Percentiles rank a stretch among this genome's conserved stretches.
Evolutionary conservation across 805 yeast genomes (phyloP).

Genomic region (Saccharomycopsis sp.): DNA sequence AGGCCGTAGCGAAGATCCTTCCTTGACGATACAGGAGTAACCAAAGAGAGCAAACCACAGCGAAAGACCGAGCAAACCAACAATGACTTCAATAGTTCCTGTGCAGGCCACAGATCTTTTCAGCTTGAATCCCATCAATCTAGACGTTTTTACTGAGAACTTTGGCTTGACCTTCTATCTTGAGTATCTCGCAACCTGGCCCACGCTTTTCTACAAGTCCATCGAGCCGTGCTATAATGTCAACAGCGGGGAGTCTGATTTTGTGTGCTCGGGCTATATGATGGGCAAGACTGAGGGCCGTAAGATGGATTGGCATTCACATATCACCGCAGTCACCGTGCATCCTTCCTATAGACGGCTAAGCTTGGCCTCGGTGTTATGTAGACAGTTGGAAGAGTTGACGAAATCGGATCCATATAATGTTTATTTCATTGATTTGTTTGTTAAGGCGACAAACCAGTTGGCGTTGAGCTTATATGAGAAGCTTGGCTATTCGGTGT

Average conservation of each 20-base stretch:
- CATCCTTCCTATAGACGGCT: constrained; percentile 76
- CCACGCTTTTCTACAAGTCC: constrained; percentile 79
- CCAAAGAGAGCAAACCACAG: no score
- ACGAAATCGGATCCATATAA: constrained; percentile 75
- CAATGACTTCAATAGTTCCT: constrained; percentile 87
- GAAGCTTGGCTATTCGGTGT: constrained; percentile 78
- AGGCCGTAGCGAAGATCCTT: neutral
- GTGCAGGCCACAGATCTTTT: constrained; percentile 83
- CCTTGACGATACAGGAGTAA: no score
- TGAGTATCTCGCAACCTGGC: constrained; percentile 82
- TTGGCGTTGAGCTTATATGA: constrained; percentile 81
- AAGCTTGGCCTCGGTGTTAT: constrained; percentile 77
- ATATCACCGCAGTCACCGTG: constrained; percentile 92
- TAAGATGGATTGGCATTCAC: constrained; percentile 87
- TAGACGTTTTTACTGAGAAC: constrained; percentile 89
- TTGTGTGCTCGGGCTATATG: constrained; percentile 62
- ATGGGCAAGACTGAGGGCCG: constrained; percentile 95
- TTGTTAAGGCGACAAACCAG: constrained; percentile 79
- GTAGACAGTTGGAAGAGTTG: constrained; percentile 63
- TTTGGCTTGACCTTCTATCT: constrained; percentile 79
- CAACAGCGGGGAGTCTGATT: constrained; percentile 2
- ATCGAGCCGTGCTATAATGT: constrained; percentile 29
- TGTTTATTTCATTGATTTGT: constrained; percentile 82
- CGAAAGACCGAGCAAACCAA: no score
- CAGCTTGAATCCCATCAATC: constrained; percentile 62